Percentiles rank a stretch among this genome's conserved stretches.
phyloP scores from a whole-genome alignment of 805 yeast genomes.

The Sugiyamaella floridensis region DNA sequence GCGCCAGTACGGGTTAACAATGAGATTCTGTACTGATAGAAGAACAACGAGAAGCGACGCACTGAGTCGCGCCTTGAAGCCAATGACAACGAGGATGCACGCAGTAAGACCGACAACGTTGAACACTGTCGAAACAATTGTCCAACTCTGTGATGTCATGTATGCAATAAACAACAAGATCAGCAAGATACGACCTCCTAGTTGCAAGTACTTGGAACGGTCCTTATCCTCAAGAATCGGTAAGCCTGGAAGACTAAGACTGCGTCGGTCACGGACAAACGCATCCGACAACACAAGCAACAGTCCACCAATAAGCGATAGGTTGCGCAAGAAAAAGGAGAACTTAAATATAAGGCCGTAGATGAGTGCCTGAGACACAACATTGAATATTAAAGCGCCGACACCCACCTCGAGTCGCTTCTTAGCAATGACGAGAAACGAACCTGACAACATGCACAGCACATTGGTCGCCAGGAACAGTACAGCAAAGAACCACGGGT shows the following conservation, averaged over 20 bases:
- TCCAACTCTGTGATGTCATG: slow-evolving; percentile 63
- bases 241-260: slow-evolving; percentile 62
- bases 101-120: slow-evolving; percentile 63
- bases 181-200: slow-evolving; percentile 83
- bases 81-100: slow-evolving; percentile 76
- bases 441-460: slow-evolving; percentile 62
- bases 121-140: slow-evolving; percentile 53
- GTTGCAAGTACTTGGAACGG: slow-evolving; percentile 67
- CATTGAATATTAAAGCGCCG: slow-evolving; percentile 58
- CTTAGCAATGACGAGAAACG: slow-evolving; percentile 63
- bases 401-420: slow-evolving; percentile 66
- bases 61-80: slow-evolving; percentile 86
- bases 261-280: slow-evolving; percentile 66
- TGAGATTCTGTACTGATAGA: slow-evolving; percentile 66
- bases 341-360: slow-evolving; percentile 82
- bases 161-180: slow-evolving; percentile 81
- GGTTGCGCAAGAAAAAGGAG: slow-evolving; percentile 75
- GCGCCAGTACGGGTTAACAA: slow-evolving; percentile 85
- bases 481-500: slow-evolving; percentile 72
- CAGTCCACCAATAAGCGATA: slow-evolving; percentile 88
- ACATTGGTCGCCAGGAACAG: slow-evolving; percentile 61
- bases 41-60: slow-evolving; percentile 63
- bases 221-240: slow-evolving; percentile 66
- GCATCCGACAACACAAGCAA: slow-evolving; percentile 82
- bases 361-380: slow-evolving; percentile 74